Conservation (phyloP, 2,329 filamentous ascomycete genomes). For the Beauveria sp. region DNA sequence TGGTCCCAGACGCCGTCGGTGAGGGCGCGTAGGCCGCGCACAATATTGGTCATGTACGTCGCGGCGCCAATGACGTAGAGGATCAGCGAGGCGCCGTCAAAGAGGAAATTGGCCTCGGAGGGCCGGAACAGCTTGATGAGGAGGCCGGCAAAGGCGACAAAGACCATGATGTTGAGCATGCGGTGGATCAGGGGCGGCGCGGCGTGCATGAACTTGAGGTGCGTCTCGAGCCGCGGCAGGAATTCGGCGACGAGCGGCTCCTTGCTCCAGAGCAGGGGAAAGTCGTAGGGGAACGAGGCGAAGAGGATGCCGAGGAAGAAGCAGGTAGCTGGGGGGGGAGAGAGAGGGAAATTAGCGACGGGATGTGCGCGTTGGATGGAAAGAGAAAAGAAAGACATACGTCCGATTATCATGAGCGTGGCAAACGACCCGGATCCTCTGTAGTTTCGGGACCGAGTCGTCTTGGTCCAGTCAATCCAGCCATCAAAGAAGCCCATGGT, state of each 20-base stretch:
- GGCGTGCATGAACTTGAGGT: slow-evolving; percentile 85
- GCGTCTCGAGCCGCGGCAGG: slow-evolving; percentile 78
- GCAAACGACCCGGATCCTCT: slow-evolving; percentile 68
- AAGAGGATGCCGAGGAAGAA: slow-evolving; percentile 99
- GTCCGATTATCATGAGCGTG: slow-evolving; percentile 93
- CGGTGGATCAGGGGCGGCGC: slow-evolving; percentile 87
- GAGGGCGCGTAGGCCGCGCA: slow-evolving; percentile 85
- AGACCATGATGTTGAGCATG: slow-evolving; percentile 89
- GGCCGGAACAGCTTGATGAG: slow-evolving; percentile 92
- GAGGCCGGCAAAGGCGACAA: slow-evolving; percentile 79
- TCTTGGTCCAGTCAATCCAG: slow-evolving; percentile 49
- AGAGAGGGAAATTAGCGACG: slow-evolving; percentile 7
- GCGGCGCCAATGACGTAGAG: slow-evolving; percentile 81
- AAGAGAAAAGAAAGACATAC: slow-evolving; percentile 47
- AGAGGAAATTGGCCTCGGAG: slow-evolving; percentile 89
- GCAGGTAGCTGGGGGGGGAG: slow-evolving; percentile 57
- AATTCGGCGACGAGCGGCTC: slow-evolving; percentile 57
- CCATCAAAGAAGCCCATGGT: slow-evolving; percentile 12
- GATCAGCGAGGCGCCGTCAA: slow-evolving; percentile 75
- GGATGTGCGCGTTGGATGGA: background rate
- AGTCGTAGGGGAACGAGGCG: slow-evolving; percentile 93
- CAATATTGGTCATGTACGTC: slow-evolving; percentile 92
- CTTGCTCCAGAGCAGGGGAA: slow-evolving; percentile 75
- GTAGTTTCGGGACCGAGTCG: slow-evolving; percentile 48
- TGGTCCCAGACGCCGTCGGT: slow-evolving; percentile 58